These are phyloP conservation scores for Tardiomyces digboiensis DNA, from an alignment of 1,139 yeast genomes.

Conservation along the genomic window DNA sequence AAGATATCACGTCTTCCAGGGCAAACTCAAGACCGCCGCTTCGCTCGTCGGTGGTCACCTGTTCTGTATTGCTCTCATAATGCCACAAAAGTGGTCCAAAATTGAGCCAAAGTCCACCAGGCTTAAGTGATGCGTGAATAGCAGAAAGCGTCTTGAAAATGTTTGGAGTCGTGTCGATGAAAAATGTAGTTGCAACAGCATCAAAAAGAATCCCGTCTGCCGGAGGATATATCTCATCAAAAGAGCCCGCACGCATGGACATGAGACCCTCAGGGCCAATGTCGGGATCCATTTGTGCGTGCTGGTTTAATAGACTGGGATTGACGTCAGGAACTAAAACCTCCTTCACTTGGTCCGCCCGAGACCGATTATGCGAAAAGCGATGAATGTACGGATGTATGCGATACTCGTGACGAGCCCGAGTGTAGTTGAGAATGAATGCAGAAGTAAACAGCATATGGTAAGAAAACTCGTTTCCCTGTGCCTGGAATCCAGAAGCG, in stretches of 20 bases:
- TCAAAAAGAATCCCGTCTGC: conserved; percentile 32
- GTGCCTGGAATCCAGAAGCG: conserved; percentile 56
- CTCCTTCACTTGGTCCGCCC: conserved; percentile 44
- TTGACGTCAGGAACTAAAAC: conserved; percentile 34
- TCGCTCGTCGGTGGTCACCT: conserved; percentile 23
- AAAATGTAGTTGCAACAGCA: conserved; percentile 61
- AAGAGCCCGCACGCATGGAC: conserved; percentile 78
- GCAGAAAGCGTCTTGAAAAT: conserved; percentile 59
- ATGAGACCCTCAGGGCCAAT: conserved; percentile 38
- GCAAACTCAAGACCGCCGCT: conserved; percentile 55
- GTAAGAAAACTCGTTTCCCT: conserved; percentile 78
- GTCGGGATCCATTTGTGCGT: conserved; percentile 36
- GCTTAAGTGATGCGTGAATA: conserved; percentile 41
- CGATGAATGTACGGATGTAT: conserved; percentile 66
- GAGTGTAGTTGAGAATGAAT: conserved; percentile 46
- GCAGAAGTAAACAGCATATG: conserved; percentile 71
- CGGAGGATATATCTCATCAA: conserved; percentile 67
- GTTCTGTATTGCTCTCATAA: conserved; percentile 40
- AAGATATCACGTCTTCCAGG: conserved; percentile 44
- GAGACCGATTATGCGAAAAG: conserved; percentile 54
- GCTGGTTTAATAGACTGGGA: conserved; percentile 22
- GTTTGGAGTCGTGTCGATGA: conserved; percentile 72
- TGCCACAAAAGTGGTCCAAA: conserved; percentile 88
- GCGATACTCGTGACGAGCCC: conserved; percentile 47
- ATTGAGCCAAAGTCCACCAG: conserved; percentile 68